These are phyloP conservation scores for Colletotrichum sp. DNA, from an alignment of 2,329 filamentous ascomycete genomes.

Conservation along the genomic window DNA sequence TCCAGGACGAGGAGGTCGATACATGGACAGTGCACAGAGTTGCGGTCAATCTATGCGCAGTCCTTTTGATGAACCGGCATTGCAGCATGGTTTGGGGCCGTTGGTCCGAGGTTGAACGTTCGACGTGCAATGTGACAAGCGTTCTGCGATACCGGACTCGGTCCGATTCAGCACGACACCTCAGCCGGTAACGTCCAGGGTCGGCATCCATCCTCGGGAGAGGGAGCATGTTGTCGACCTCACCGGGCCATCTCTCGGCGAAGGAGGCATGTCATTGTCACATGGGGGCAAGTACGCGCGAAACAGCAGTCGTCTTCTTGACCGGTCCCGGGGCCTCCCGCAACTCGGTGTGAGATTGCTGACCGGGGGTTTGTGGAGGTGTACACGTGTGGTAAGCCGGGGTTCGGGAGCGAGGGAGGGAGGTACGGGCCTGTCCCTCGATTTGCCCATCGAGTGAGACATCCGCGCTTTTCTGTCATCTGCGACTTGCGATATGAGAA, in stretches of 20 bases:
- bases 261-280: background rate
- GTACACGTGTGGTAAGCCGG: background rate
- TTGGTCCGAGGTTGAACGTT: background rate
- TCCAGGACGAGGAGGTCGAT: background rate
- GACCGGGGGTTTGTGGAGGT: background rate
- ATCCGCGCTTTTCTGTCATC: background rate
- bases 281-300: background rate
- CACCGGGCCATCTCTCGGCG: background rate
- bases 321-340: slow-evolving; percentile 19
- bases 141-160: background rate
- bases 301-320: background rate
- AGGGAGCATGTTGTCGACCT: background rate
- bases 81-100: background rate
- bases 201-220: background rate
- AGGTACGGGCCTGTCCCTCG: background rate
- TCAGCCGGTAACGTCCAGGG: background rate
- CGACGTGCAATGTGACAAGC: slow-evolving; percentile 16
- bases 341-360: slow-evolving; percentile 19
- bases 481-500: background rate
- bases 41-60: background rate
- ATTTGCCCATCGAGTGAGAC: background rate
- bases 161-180: background rate
- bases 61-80: background rate
- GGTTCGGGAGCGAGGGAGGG: background rate
- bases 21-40: background rate